phyloP scores from a whole-genome alignment of 148 eudicot genomes.

The Chenopodium suecicum region DNA sequence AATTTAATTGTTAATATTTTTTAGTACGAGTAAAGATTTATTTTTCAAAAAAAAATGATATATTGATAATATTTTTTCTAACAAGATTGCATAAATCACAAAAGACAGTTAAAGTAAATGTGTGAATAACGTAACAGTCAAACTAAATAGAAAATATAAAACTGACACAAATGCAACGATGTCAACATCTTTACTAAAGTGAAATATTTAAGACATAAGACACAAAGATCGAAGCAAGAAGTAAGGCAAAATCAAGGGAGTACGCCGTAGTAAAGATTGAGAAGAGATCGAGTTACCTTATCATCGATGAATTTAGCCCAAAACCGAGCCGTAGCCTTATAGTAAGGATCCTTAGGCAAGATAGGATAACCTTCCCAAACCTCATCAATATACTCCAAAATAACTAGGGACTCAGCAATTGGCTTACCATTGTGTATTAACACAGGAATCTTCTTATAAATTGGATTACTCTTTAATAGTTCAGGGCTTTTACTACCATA shows the following conservation, averaged over 20 bases:
- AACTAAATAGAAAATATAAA: too few species aligned
- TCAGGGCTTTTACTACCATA: constrained; percentile 27
- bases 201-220: too few species aligned
- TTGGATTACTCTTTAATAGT: constrained; percentile 36
- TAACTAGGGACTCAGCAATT: constrained; percentile 43
- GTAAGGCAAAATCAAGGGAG: neutral
- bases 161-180: too few species aligned
- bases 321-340: constrained; percentile 44
- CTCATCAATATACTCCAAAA: constrained; percentile 53
- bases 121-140: too few species aligned
- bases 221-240: neutral
- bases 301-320: constrained; percentile 47
- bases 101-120: too few species aligned
- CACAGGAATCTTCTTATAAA: constrained; percentile 28
- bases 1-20: too few species aligned
- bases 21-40: too few species aligned
- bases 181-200: too few species aligned
- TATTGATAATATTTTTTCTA: too few species aligned
- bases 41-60: too few species aligned
- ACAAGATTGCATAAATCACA: too few species aligned
- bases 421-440: constrained; percentile 21
- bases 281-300: constrained; percentile 3
- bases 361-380: constrained; percentile 35
- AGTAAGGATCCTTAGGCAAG: constrained; percentile 42
- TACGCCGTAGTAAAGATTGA: too few species aligned